Base-by-base conservation (phyloP, 164 flowering plant species). In the Stephania cephalantha region DNA sequence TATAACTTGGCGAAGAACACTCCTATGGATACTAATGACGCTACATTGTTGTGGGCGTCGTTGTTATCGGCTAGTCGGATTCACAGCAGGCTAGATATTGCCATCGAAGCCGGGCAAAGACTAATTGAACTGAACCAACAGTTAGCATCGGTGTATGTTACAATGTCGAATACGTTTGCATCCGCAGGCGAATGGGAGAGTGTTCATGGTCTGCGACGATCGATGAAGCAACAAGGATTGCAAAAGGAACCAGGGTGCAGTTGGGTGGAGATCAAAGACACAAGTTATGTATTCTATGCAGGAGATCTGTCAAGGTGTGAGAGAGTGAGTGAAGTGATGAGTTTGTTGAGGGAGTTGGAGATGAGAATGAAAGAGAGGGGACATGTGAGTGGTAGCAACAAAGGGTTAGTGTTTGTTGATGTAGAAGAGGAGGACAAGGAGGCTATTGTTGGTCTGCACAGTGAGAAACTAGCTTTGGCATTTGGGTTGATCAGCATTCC, bases 161-260 rank as follows among this genome's bases (percentile, higher is more conserved):
- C 87, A 13, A 76, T 90, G 81, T 89, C 95, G 0, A 90, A 89
- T 74, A 74, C 88, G 10, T 88, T 82, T 73, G 90, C 87, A 35
- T 53, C 75, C 46, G 79, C 78, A 9, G 97, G 94, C 42, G 82
- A 83, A 10, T 89, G 91, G 97, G 91, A 85, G 8, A 77, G 75
- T 50, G 86, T 73, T 55, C 71, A 72, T 11, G 76, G 77, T 20
- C 73, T 85, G 45, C 81, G 90, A 11, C 52, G 76, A 1, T 80
- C 85, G 53, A 88, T 91, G 97, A 88, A 83, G 73, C 84, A 35
- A 1, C 69, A 77, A 0, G 88, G 89, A 9, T 79, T 91, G 12
- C 25, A 58, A 30, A 91, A 91, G 77, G 87, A 86, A 69, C 97
- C 93, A 1, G 97, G 93, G 25, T 85, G 92, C 81, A 89, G 97